Evolutionary conservation across 495 filamentous ascomycete species (phyloP).

Genomic region (Staphylotrichum longicolle): DNA sequence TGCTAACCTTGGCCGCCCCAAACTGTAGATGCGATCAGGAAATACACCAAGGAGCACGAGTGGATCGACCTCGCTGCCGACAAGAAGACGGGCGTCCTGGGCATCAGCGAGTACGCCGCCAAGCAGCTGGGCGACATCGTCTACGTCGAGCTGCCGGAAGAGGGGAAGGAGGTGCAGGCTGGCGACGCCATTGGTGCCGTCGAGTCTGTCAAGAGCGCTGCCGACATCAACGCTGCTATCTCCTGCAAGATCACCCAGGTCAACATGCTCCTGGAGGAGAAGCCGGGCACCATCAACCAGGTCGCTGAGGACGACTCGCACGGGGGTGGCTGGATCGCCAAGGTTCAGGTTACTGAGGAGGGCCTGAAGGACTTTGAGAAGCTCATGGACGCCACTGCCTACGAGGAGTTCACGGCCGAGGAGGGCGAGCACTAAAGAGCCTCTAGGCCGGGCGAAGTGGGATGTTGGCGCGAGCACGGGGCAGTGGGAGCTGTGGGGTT

Average conservation of each 20-base stretch:
- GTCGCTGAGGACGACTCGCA: conserved; percentile 66
- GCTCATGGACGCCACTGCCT: conserved; percentile 71
- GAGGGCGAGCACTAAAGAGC: conserved; percentile 32
- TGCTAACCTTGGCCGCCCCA: conserved; percentile 9
- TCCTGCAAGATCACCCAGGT: conserved; percentile 67
- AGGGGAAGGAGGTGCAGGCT: conserved; percentile 57
- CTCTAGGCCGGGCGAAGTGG: background rate
- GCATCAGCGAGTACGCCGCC: conserved; percentile 89
- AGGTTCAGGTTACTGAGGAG: conserved; percentile 68
- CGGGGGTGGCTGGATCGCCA: conserved; percentile 88
- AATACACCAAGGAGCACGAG: conserved; percentile 96
- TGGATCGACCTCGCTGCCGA: conserved; percentile 86
- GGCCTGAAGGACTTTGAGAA: conserved; percentile 63
- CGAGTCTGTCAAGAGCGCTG: conserved; percentile 96
- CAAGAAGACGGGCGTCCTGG: conserved; percentile 68
- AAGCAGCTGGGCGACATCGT: conserved; percentile 91
- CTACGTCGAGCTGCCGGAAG: conserved; percentile 85
- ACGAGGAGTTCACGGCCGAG: conserved; percentile 61
- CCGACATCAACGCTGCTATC: conserved; percentile 89
- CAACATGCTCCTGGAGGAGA: conserved; percentile 74
- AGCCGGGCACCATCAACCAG: conserved; percentile 81
- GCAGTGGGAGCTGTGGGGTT: conserved; percentile 3
- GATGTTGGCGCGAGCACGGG: conserved; percentile 11
- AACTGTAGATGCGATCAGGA: conserved; percentile 61
- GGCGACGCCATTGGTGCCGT: conserved; percentile 89